Conservation (phyloP, 164 flowering plant genomes). For the Berberis thunbergii region DNA sequence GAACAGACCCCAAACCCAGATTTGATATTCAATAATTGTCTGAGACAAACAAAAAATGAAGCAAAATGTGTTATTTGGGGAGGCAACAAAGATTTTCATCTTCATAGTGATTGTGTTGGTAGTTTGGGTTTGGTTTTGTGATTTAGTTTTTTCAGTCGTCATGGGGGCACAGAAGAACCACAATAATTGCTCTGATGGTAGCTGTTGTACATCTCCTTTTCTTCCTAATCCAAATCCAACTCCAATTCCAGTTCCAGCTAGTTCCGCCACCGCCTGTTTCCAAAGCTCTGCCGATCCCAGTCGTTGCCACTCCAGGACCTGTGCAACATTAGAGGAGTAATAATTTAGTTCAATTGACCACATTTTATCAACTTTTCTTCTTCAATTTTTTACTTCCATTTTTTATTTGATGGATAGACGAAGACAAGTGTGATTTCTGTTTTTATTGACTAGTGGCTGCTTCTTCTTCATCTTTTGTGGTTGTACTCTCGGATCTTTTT, state of each 20-base stretch:
- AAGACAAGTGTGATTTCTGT: neutral
- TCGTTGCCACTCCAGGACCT: constrained; percentile 32
- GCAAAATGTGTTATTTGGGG: constrained; percentile 69
- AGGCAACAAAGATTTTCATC: constrained; percentile 92
- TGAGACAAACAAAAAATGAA: neutral
- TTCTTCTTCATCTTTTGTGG: too few species aligned
- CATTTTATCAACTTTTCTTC: neutral
- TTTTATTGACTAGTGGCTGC: neutral
- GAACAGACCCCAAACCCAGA: neutral
- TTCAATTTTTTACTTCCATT: neutral
- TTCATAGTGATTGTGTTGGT: constrained; percentile 50
- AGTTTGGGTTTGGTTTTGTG: constrained; percentile 56
- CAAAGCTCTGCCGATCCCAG: constrained; percentile 29
- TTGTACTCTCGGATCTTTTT: too few species aligned
- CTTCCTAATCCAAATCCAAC: constrained; percentile 2
- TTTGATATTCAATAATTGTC: neutral
- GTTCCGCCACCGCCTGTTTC: constrained; percentile 13
- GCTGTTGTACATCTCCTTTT: constrained; percentile 17
- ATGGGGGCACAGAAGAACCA: constrained; percentile 24
- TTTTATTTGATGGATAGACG: neutral
- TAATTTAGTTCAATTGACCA: neutral
- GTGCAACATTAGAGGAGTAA: constrained; percentile 17
- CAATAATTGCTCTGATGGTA: constrained; percentile 26
- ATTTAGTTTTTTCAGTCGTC: constrained; percentile 34
- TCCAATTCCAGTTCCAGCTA: constrained; percentile 10